Conservation (phyloP, 2,329 filamentous ascomycete genomes). For the Cordyceps cicadae region DNA sequence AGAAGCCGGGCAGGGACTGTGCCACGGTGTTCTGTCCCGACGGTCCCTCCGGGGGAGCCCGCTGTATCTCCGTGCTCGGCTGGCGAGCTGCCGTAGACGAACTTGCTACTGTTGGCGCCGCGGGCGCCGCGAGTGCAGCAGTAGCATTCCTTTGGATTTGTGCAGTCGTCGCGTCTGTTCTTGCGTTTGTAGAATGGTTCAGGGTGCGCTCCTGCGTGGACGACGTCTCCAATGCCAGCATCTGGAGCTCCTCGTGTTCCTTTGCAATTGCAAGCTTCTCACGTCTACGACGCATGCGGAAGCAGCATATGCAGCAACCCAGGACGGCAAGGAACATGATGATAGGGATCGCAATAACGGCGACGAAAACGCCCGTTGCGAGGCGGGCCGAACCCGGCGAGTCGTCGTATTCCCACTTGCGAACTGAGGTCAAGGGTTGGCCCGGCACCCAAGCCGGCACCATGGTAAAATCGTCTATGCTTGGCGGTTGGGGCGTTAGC, state of each 20-base stretch:
- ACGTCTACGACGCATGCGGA: neutral
- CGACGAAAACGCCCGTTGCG: neutral
- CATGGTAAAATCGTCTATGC: neutral
- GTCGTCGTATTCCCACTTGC: neutral
- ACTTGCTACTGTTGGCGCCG: neutral
- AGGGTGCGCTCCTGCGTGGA: neutral
- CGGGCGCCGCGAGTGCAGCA: neutral
- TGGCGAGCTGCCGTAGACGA: neutral
- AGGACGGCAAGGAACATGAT: slow-evolving; percentile 5
- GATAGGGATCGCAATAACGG: slow-evolving; percentile 4
- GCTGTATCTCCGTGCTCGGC: neutral
- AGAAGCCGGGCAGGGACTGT: neutral
- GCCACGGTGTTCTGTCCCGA: neutral
- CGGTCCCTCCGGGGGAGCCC: neutral
- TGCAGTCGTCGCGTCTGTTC: neutral
- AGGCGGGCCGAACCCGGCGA: neutral
- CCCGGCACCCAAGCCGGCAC: slow-evolving; percentile 5
- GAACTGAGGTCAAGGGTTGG: neutral
- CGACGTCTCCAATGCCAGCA: neutral
- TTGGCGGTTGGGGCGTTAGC: neutral
- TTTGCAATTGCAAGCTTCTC: slow-evolving; percentile 7
- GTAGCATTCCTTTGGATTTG: neutral
- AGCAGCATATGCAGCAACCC: slow-evolving; percentile 8
- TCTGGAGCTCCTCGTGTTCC: slow-evolving; percentile 6
- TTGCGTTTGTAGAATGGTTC: neutral